phyloP scores from a whole-genome alignment of 805 yeast species.

The Candida dendrica region DNA sequence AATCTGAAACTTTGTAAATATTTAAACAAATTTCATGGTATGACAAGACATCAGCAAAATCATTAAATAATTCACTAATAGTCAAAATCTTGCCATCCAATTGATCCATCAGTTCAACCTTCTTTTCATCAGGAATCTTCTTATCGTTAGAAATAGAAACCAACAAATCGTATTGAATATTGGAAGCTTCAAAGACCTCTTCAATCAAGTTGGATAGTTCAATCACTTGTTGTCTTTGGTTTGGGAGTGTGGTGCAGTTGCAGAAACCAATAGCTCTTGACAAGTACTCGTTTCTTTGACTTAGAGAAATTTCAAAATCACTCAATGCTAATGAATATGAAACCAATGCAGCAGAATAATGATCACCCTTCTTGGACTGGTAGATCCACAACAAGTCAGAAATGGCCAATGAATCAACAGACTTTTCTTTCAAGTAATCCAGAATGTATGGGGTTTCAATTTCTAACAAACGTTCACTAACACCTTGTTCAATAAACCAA shows the following conservation, averaged over 20 bases:
- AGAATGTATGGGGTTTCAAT: constrained; percentile 77
- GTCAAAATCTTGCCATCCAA: constrained; percentile 61
- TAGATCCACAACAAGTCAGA: constrained; percentile 86
- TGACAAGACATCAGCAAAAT: constrained; percentile 80
- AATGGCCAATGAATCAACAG: constrained; percentile 57
- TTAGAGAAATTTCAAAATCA: constrained; percentile 58
- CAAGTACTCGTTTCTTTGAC: constrained; percentile 76
- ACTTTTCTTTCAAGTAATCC: constrained; percentile 64
- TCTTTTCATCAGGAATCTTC: constrained; percentile 41
- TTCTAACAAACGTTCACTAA: constrained; percentile 68
- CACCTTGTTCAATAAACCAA: constrained; percentile 79
- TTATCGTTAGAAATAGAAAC: constrained; percentile 42
- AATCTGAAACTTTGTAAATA: constrained; percentile 78
- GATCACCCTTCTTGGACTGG: constrained; percentile 74
- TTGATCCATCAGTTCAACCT: constrained; percentile 40
- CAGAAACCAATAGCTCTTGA: constrained; percentile 93
- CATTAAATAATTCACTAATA: constrained; percentile 76
- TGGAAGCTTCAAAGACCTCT: constrained; percentile 81
- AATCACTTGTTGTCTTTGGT: constrained; percentile 67
- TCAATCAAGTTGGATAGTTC: constrained; percentile 62
- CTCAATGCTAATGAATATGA: constrained; percentile 68
- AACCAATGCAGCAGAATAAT: constrained; percentile 78
- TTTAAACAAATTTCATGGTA: constrained; percentile 76
- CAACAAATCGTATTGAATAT: constrained; percentile 56
- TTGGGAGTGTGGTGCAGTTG: constrained; percentile 75